Evolutionary conservation across 2,329 filamentous ascomycete genomes (phyloP), one percentile per base, ranked within the genome.

Genomic region (Colletotrichum sp.): DNA sequence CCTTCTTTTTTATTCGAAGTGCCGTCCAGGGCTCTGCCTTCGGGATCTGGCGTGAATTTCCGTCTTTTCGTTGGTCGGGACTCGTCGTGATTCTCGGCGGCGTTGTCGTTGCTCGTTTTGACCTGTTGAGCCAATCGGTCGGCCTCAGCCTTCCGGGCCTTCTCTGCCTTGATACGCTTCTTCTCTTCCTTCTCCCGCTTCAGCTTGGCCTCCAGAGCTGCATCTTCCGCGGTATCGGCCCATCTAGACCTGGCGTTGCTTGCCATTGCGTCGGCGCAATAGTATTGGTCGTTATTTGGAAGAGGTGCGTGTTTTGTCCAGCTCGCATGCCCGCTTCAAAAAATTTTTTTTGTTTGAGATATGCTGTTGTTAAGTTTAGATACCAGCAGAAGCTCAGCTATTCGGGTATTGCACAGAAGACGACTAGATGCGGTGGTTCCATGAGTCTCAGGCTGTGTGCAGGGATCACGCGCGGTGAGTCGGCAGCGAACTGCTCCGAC

Each of bases 181-280:
- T 97, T 98, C 81, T 96, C 94, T 85, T 98, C 95, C 86, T 96
- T 98, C 83, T 97, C 95, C 77, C 89, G 91, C 85, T 94, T 96
- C 71, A 92, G 89, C 81, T 93, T 92, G 25, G 93, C 92, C 76
- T 95, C 93, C 57, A 93, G 89, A 59, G 92, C 94, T 27, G 92
- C 92, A 83, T 98, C 96, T 79, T 96, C 95, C 80, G 95, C 95
- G 62, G 94, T 92, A 81, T 96, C 92, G 78, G 95, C 95, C 97
- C 97, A 99, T 85, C 96, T 93, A 67, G 96, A 98, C 83, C 92
- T 92, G 70, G 86, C 84, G 82, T 89, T 90, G 81, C 88, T 88
- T 64, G 92, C 89, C 92, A 94, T 94, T 64, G 63, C 68, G 32
- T 30, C 59, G n/a, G 12, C 64, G 25, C 19, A 36, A 16, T 63